Percentiles rank a stretch among this genome's conserved stretches.
Conservation (phyloP, 2,329 filamentous ascomycete species). For the Aureobasidium sp. region DNA sequence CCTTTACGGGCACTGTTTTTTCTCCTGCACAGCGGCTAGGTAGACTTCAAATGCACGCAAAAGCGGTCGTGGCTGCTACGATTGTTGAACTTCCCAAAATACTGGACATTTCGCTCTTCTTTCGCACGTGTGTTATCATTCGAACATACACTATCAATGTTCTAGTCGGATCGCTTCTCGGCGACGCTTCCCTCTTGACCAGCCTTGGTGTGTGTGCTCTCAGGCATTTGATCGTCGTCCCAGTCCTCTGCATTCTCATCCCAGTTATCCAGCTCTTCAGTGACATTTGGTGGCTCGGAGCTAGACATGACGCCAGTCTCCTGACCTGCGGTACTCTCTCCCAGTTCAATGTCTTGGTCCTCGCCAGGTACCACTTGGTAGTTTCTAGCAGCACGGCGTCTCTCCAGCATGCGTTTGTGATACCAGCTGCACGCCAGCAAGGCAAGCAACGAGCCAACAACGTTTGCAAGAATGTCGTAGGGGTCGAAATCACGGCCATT, state of each 20-base stretch:
- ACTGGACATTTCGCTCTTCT: background rate
- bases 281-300: constrained; percentile 59
- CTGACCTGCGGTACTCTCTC: constrained; percentile 41
- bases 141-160: background rate
- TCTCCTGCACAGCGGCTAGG: constrained; percentile 12
- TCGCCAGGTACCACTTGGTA: constrained; percentile 63
- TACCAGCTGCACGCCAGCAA: constrained; percentile 79
- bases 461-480: constrained; percentile 80
- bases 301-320: constrained; percentile 33
- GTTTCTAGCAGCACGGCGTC: constrained; percentile 64
- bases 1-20: constrained; percentile 12
- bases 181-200: constrained; percentile 23
- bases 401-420: constrained; percentile 89
- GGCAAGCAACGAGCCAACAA: constrained; percentile 65
- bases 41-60: constrained; percentile 12
- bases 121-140: background rate
- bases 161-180: constrained; percentile 36
- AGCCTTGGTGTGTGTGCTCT: constrained; percentile 18
- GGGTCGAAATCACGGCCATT: constrained; percentile 57
- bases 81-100: constrained; percentile 11
- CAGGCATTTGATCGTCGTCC: constrained; percentile 47
- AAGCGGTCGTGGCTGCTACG: constrained; percentile 11
- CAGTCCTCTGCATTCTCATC: constrained; percentile 73
- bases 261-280: constrained; percentile 87
- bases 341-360: constrained; percentile 64